Percentiles rank a stretch among this genome's conserved stretches.
Conservation (phyloP, 2,329 filamentous ascomycete genomes). For the Amauroascus verrucosus region DNA sequence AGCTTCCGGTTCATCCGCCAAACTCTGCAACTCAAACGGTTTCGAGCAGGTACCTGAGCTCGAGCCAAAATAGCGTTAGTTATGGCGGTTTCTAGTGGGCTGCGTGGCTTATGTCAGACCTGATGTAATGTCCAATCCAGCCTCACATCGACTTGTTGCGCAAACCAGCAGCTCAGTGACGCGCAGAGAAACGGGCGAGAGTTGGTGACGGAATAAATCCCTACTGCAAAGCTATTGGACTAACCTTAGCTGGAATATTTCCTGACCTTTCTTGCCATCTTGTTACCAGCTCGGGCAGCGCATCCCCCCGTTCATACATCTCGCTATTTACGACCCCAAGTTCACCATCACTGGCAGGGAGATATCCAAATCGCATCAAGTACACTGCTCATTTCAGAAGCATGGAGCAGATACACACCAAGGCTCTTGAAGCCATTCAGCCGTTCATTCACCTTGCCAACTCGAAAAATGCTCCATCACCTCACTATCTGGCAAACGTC, state of each 20-base stretch:
- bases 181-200: too few relatives aligned
- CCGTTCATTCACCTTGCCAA: conserved; percentile 87
- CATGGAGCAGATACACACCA: conserved; percentile 42
- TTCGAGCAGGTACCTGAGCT: background rate
- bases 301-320: too few relatives aligned
- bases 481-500: conserved; percentile 74
- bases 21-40: background rate
- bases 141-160: too few relatives aligned
- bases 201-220: too few relatives aligned
- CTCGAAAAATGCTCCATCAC: conserved; percentile 59
- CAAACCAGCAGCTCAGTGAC: too few relatives aligned
- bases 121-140: too few relatives aligned
- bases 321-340: background rate
- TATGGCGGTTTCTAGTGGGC: background rate
- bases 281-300: too few relatives aligned
- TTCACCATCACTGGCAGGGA: background rate
- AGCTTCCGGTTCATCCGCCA: background rate
- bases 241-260: too few relatives aligned
- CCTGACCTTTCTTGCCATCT: too few relatives aligned
- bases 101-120: too few relatives aligned
- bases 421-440: conserved; percentile 53
- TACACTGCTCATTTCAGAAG: background rate
- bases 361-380: background rate
- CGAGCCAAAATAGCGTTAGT: background rate
- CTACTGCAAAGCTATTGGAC: too few relatives aligned